phyloP scores from a whole-genome alignment of 2,329 filamentous ascomycete genomes.

The Fusarium guadeloupense region DNA sequence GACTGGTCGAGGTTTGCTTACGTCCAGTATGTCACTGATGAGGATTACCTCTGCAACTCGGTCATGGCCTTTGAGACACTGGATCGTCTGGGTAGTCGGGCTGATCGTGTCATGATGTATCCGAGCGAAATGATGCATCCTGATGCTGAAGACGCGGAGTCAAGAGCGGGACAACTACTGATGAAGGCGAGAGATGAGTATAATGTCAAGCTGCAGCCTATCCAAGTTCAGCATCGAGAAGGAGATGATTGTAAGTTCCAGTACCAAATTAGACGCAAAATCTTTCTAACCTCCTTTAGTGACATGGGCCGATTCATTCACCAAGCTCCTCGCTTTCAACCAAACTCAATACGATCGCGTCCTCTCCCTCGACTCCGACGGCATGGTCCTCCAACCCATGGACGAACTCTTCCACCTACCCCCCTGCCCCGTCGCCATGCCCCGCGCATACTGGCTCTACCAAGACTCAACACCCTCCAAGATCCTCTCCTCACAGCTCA shows the following conservation, averaged over 20 bases:
- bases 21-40: constrained; percentile 59
- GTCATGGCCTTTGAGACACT: constrained; percentile 61
- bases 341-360: constrained; percentile 66
- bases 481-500: constrained; percentile 67
- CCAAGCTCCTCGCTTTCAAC: constrained; percentile 75
- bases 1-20: constrained; percentile 53
- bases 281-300: constrained; percentile 35
- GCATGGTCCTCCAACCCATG: constrained; percentile 68
- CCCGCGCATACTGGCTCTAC: constrained; percentile 77
- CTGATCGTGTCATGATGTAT: constrained; percentile 58
- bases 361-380: constrained; percentile 69
- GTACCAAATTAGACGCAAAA: neutral
- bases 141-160: neutral
- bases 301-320: constrained; percentile 72
- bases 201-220: constrained; percentile 54
- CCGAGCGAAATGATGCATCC: constrained; percentile 51
- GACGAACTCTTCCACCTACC: constrained; percentile 78
- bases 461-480: constrained; percentile 48
- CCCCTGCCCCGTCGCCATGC: constrained; percentile 69
- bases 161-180: constrained; percentile 41
- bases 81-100: constrained; percentile 52
- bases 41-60: constrained; percentile 59
- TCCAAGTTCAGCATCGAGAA: constrained; percentile 51
- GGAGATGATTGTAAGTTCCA: constrained; percentile 48
- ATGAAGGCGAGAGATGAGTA: constrained; percentile 56